Percentiles rank a stretch among this genome's conserved stretches.
These are phyloP conservation scores for Globisporangium spinosum DNA, from an alignment of 352 stramenopile genomes.

Conservation along the genomic window DNA sequence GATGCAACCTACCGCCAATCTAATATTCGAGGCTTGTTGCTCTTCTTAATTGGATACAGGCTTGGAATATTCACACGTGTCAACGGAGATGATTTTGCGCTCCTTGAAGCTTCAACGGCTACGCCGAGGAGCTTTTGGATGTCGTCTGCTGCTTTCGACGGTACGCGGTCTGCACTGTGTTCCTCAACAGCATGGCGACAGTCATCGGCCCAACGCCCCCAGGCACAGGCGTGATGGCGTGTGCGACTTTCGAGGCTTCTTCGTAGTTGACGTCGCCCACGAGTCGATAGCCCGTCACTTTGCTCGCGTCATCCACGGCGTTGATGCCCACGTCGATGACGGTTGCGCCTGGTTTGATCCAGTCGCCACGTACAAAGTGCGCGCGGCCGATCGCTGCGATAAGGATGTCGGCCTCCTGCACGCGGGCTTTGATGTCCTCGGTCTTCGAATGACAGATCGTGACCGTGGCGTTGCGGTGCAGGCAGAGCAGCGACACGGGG, in stretches of 20 bases:
- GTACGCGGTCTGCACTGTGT: conserved; percentile 60
- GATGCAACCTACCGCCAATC: not conserved
- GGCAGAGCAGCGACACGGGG: conserved; percentile 93
- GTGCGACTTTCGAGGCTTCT: conserved; percentile 73
- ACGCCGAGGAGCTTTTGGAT: not conserved
- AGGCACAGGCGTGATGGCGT: conserved; percentile 96
- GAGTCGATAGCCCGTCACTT: conserved; percentile 88
- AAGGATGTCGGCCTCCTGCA: conserved; percentile 94
- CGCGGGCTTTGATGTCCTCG: conserved; percentile 69
- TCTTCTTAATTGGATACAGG: not conserved
- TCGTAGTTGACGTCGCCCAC: conserved; percentile 97
- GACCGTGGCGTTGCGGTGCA: conserved; percentile 95
- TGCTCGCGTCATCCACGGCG: conserved; percentile 82
- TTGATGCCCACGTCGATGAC: conserved; percentile 99
- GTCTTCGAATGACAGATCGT: conserved; percentile 98
- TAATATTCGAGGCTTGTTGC: not conserved
- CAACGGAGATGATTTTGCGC: not conserved
- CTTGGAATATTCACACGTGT: not conserved
- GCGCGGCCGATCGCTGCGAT: conserved; percentile 94
- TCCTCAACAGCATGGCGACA: conserved; percentile 91
- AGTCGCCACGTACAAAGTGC: conserved; percentile 91
- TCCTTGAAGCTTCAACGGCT: not conserved
- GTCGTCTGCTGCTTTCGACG: conserved; percentile 21
- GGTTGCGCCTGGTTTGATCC: conserved; percentile 95
- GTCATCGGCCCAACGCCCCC: conserved; percentile 97